phyloP scores from a whole-genome alignment of 352 stramenopile species.

The Phytophthora pluvialis region DNA sequence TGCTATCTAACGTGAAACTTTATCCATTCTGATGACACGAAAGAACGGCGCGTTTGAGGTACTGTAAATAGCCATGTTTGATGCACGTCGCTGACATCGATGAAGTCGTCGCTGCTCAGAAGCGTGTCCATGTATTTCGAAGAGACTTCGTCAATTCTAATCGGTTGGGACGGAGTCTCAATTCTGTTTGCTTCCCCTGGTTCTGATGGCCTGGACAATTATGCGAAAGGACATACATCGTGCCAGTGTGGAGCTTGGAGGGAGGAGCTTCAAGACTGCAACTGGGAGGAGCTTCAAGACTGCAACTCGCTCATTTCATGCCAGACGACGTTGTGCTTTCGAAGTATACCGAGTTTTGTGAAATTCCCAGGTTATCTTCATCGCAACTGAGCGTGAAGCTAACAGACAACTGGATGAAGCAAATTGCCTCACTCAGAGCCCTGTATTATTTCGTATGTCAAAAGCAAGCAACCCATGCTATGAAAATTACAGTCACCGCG shows the following conservation, averaged over 20 bases:
- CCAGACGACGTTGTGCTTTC: too few species aligned
- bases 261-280: not conserved
- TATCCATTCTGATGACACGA: too few species aligned
- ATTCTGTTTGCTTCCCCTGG: conserved; percentile 29
- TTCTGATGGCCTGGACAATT: not conserved
- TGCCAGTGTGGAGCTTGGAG: conserved; percentile 12
- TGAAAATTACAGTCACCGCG: conserved; percentile 17
- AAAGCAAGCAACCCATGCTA: conserved; percentile 10
- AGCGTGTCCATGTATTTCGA: conserved; percentile 1
- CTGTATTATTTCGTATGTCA: conserved; percentile 12
- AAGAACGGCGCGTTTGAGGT: too few species aligned
- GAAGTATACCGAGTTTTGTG: too few species aligned
- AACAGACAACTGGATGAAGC: not conserved
- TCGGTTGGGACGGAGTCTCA: conserved; percentile 26
- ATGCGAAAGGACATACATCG: conserved; percentile 10
- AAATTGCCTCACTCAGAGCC: conserved; percentile 9
- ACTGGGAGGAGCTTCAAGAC: conserved; percentile 2
- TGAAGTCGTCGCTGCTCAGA: too few species aligned
- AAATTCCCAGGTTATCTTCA: conserved; percentile 6
- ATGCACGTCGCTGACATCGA: too few species aligned
- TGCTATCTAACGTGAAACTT: too few species aligned
- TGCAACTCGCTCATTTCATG: too few species aligned
- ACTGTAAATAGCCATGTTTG: too few species aligned
- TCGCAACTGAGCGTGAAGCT: not conserved
- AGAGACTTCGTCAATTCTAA: conserved; percentile 9